Percentiles rank a stretch among this genome's conserved stretches.
Conservation (phyloP, 2,329 filamentous ascomycete genomes). For the Didymella keratinophila region DNA sequence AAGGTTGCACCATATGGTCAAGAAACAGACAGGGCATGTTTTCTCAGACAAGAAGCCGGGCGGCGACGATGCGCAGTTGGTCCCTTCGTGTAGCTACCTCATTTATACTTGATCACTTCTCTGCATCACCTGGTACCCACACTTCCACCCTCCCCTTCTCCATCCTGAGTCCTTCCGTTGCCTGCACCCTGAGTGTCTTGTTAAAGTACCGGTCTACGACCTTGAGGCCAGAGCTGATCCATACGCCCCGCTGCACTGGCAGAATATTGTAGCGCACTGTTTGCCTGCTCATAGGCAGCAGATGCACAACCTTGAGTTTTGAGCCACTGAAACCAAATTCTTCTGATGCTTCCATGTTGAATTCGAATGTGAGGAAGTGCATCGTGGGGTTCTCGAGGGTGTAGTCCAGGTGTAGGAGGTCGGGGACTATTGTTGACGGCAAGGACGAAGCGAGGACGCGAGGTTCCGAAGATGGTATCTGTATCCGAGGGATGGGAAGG, state of each 20-base stretch:
- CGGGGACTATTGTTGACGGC: slow-evolving; percentile 39
- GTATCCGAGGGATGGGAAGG: slow-evolving; percentile 80
- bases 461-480: slow-evolving; percentile 83
- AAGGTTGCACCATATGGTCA: too few species aligned
- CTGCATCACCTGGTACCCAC: slow-evolving; percentile 44
- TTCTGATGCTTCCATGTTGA: slow-evolving; percentile 91
- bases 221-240: slow-evolving; percentile 75
- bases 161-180: slow-evolving; percentile 71
- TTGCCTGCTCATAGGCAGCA: slow-evolving; percentile 82
- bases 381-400: slow-evolving; percentile 92
- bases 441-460: slow-evolving; percentile 71
- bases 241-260: slow-evolving; percentile 68
- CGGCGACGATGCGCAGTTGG: too few species aligned
- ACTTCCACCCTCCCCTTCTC: slow-evolving; percentile 62
- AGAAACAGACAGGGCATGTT: too few species aligned
- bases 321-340: slow-evolving; percentile 92
- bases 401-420: slow-evolving; percentile 60
- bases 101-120: too few species aligned
- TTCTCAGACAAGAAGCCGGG: too few species aligned
- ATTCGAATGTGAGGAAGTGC: slow-evolving; percentile 92
- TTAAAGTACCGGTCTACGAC: slow-evolving; percentile 93
- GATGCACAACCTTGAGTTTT: slow-evolving; percentile 79
- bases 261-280: slow-evolving; percentile 77
- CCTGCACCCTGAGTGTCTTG: slow-evolving; percentile 82
- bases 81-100: too few species aligned